Base-by-base conservation (phyloP, 2,329 filamentous ascomycete genomes). In the Talaromyces sp. region DNA sequence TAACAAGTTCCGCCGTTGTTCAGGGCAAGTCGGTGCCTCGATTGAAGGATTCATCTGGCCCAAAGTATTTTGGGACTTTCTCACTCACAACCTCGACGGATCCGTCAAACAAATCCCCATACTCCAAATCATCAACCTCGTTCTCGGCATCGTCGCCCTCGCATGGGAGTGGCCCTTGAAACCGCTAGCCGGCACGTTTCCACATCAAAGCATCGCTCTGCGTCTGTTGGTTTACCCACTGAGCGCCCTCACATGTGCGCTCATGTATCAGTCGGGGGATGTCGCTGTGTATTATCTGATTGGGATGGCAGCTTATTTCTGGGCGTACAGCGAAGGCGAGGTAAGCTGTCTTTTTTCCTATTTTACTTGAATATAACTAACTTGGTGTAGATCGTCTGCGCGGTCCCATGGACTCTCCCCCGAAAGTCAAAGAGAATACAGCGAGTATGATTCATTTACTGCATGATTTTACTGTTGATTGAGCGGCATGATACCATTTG, bases 1-100 rank as follows among this genome's bases (percentile, higher is more conserved):
- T 34, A 8, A 53, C 16, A 47, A 8, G 2, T 23, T 23, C 23
- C 23, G 27, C 44, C 16, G 34, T 8, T 52, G 44, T 47, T 47
- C 71, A 96, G 92, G 96, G 76, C 95, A 99, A 85, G 78, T 97
- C 65, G 87, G 83, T 63, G 92, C 92, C 64, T 88, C 89, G 16
- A 79, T 99, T 61, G 86, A 96, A 79, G 88, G 86, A 72, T 96
- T 95, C 84, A 94, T 99, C 85, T 99, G 93, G 92, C 95, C 95
- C 67, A 99, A 99, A 77, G 89, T 99, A 73, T 96, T 99, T 80
- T 99, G 91, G 89, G 95, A 99, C 78, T 96, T 96, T 76, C 79
- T 95, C 67, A 97, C 94, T 64, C 92, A 91, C 72, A 92, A 91
- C 69, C 87, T 99, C 69, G 91, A 99, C 73, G 83, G 81, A 60